Evolutionary conservation across 2,329 filamentous ascomycete genomes (phyloP).

Genomic region (Talaromyces sp.): DNA sequence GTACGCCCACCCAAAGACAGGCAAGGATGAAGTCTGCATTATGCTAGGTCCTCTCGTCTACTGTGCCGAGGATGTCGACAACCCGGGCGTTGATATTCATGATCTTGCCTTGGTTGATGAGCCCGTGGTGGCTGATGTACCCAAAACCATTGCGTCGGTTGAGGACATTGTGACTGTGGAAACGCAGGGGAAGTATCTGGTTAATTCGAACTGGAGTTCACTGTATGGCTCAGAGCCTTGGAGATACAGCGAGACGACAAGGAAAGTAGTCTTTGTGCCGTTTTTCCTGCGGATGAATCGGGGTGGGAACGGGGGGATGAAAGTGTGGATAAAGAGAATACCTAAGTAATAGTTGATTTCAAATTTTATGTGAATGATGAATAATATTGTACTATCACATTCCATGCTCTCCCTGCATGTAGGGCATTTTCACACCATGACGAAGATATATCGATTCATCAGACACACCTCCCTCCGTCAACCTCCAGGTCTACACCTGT

Average conservation of each 20-base stretch:
- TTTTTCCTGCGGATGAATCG: constrained; percentile 54
- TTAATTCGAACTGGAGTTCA: constrained; percentile 16
- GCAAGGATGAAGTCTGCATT: constrained; percentile 50
- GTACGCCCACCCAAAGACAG: constrained; percentile 52
- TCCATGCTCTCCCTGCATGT: too few species aligned
- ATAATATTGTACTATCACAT: background rate
- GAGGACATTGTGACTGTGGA: constrained; percentile 5
- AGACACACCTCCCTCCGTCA: constrained; percentile 5
- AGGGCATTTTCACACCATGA: background rate
- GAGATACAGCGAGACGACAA: constrained; percentile 14
- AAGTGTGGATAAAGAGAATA: constrained; percentile 31
- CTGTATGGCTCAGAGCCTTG: constrained; percentile 13
- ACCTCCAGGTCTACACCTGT: constrained; percentile 63
- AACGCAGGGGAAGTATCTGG: constrained; percentile 7
- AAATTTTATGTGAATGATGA: background rate
- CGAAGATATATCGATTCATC: background rate
- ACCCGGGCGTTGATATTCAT: constrained; percentile 43
- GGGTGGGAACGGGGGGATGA: constrained; percentile 51
- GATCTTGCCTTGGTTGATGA: constrained; percentile 38
- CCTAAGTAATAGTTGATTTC: background rate
- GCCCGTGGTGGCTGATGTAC: constrained; percentile 9
- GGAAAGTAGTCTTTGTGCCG: constrained; percentile 47
- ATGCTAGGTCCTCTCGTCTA: constrained; percentile 57
- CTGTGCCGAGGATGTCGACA: constrained; percentile 57
- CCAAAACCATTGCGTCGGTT: constrained; percentile 25